Conservation (phyloP, 2,329 filamentous ascomycete species). For the Eurotiales sp. region DNA sequence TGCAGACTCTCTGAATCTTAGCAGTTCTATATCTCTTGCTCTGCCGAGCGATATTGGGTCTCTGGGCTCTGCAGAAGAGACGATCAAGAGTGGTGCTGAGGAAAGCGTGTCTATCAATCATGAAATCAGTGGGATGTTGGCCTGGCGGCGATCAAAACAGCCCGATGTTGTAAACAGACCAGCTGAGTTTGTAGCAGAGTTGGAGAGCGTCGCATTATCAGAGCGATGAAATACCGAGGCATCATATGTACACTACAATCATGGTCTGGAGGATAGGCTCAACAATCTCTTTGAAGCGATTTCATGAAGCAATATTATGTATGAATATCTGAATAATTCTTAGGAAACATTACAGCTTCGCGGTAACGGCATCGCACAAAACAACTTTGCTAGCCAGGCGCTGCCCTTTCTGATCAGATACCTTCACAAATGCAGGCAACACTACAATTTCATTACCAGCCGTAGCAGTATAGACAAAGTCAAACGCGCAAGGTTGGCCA, state of each 20-base stretch:
- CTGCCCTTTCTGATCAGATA: conserved; percentile 21
- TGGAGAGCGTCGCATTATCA: not conserved
- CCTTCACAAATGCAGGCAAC: conserved; percentile 21
- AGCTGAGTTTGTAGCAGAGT: not conserved
- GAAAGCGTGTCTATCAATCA: conserved; percentile 1
- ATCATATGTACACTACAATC: too few species aligned
- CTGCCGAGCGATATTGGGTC: not conserved
- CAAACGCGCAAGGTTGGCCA: conserved; percentile 24
- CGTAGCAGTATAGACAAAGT: conserved; percentile 13
- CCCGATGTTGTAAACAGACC: not conserved
- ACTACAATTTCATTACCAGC: conserved; percentile 10
- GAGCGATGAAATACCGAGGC: too few species aligned
- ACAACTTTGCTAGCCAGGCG: conserved; percentile 16
- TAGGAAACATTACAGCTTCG: conserved; percentile 12
- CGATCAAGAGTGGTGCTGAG: not conserved
- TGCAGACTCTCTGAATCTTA: not conserved
- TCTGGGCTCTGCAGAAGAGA: not conserved
- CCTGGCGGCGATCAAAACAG: conserved; percentile 17
- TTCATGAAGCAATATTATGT: too few species aligned
- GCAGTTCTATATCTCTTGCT: not conserved
- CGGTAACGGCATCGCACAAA: conserved; percentile 16
- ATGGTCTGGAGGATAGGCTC: too few species aligned
- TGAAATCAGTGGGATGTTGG: conserved; percentile 19
- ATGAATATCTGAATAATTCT: too few species aligned
- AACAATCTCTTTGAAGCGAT: too few species aligned